A percentile compares a stretch with the other conserved stretches of the same genome.
Conservation (phyloP, 768 basidiomycete genomes). For the Porpolomopsis calyptriformis region DNA sequence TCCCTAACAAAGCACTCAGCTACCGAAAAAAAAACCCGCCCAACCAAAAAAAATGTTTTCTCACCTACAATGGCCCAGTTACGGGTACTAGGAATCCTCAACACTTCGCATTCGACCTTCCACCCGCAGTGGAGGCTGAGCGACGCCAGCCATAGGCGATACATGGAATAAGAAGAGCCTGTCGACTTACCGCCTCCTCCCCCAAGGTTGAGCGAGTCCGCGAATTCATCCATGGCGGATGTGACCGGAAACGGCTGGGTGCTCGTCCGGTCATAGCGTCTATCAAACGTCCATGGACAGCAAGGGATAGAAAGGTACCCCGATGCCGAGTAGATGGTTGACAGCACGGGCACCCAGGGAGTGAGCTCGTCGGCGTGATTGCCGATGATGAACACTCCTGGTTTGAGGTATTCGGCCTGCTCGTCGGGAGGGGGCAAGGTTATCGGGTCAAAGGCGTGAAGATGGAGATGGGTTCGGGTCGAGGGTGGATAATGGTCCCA, state of each 20-base stretch:
- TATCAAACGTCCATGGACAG: conserved; percentile 77
- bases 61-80: conserved; percentile 87
- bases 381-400: conserved; percentile 69
- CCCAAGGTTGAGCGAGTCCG: conserved; percentile 45
- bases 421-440: conserved; percentile 3
- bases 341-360: conserved; percentile 84
- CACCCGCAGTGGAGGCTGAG: conserved; percentile 71
- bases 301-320: conserved; percentile 85
- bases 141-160: conserved; percentile 78
- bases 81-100: conserved; percentile 87
- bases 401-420: conserved; percentile 13
- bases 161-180: conserved; percentile 73
- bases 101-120: conserved; percentile 72
- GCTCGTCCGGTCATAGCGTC: conserved; percentile 44
- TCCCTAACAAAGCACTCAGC: conserved; percentile 18
- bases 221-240: conserved; percentile 18
- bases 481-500: conserved; percentile 67
- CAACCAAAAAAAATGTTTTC: conserved; percentile 16
- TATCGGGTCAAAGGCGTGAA: conserved; percentile 64
- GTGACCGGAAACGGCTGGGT: conserved; percentile 22
- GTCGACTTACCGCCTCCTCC: conserved; percentile 48
- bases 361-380: conserved; percentile 97
- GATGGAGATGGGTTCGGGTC: conserved; percentile 52
- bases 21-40: conserved; percentile 1
- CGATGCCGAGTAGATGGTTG: conserved; percentile 46